Evolutionary conservation across 2,329 filamentous ascomycete species (phyloP).

Genomic region (Alternaria brassicicola): DNA sequence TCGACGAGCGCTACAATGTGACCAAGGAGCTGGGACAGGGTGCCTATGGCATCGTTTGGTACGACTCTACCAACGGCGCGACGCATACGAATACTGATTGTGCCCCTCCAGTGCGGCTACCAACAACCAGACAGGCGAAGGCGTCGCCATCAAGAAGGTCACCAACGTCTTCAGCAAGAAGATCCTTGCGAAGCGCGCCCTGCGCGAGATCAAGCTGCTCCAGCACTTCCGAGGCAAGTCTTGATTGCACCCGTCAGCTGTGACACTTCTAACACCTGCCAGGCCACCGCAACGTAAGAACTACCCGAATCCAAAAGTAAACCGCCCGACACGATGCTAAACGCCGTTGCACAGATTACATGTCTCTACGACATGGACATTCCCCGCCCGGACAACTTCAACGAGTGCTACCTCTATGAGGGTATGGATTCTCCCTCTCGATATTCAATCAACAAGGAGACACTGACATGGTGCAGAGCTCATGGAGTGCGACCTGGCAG

Average conservation of each 20-base stretch:
- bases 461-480: slow-evolving; percentile 68
- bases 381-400: slow-evolving; percentile 95
- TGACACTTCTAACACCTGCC: slow-evolving; percentile 29
- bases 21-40: slow-evolving; percentile 98
- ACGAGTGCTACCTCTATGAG: slow-evolving; percentile 98
- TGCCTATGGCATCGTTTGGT: slow-evolving; percentile 99
- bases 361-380: slow-evolving; percentile 99
- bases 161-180: slow-evolving; percentile 99
- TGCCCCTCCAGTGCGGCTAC: slow-evolving; percentile 74
- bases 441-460: not conserved
- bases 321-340: slow-evolving; percentile 46
- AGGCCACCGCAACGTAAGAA: slow-evolving; percentile 56
- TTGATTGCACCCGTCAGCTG: not conserved
- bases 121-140: slow-evolving; percentile 88
- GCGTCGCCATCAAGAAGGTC: slow-evolving; percentile 98
- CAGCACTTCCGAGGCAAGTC: slow-evolving; percentile 81
- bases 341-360: slow-evolving; percentile 72
- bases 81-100: slow-evolving; percentile 25
- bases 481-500: slow-evolving; percentile 98
- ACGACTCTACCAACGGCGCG: slow-evolving; percentile 42
- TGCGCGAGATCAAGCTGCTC: slow-evolving; percentile 97
- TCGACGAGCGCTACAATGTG: slow-evolving; percentile 97
- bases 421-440: slow-evolving; percentile 58
- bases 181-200: slow-evolving; percentile 95
- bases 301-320: slow-evolving; percentile 57